A percentile compares a stretch with the other conserved stretches of the same genome.
Conservation (phyloP, 345 rosid species). For the Odontarrhena argentea region DNA sequence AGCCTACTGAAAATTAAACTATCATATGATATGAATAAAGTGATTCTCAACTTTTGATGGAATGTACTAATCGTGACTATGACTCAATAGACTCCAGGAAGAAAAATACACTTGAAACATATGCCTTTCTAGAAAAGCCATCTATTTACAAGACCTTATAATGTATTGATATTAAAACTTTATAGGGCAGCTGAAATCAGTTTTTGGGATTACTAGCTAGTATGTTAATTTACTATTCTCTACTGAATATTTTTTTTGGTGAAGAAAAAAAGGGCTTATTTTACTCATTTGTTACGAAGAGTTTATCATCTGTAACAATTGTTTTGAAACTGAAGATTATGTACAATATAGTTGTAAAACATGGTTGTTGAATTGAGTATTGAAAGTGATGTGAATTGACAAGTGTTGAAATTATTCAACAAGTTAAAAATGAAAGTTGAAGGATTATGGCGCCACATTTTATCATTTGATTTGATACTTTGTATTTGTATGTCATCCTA, state of each 20-base stretch:
- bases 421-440: no score
- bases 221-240: neutral
- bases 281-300: neutral
- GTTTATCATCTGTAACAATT: neutral
- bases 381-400: no score
- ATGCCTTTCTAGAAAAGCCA: conserved; percentile 7
- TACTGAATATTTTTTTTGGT: neutral
- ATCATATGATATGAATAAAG: neutral
- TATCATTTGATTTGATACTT: no score
- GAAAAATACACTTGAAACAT: neutral
- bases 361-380: no score
- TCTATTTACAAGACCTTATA: conserved; percentile 6
- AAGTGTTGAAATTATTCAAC: no score
- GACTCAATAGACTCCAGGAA: conserved; percentile 12
- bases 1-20: neutral
- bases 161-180: neutral
- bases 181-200: neutral
- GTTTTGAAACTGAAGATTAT: neutral
- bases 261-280: neutral
- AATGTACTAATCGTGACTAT: conserved; percentile 14
- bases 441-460: no score
- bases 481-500: no score
- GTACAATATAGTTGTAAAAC: no score
- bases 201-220: neutral
- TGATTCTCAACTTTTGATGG: conserved; percentile 10